A percentile compares a stretch with the other conserved stretches of the same genome.
These are phyloP conservation scores for Sherardia arvensis DNA, from an alignment of 257 asterid species.

Conservation along the genomic window DNA sequence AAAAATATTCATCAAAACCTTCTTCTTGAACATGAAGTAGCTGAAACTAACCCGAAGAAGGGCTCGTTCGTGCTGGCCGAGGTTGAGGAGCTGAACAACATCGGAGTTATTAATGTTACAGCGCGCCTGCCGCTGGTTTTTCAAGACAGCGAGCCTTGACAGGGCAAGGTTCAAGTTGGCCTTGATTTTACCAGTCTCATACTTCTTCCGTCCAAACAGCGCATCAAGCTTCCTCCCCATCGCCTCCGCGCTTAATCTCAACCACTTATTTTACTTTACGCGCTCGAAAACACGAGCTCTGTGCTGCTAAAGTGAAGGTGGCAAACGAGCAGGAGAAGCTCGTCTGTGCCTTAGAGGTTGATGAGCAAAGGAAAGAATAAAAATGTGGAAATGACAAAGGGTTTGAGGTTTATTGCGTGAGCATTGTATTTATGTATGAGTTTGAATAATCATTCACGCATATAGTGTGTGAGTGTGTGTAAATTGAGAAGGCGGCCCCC, in stretches of 20 bases:
- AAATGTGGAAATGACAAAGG: background rate
- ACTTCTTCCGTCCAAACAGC: constrained; percentile 39
- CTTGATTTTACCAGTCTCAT: constrained; percentile 29
- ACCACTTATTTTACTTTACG: background rate
- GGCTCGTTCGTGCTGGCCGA: constrained; percentile 55
- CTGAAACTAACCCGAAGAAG: constrained; percentile 55
- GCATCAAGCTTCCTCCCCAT: constrained; percentile 82
- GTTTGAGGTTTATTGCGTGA: background rate
- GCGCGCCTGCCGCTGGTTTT: constrained; percentile 67
- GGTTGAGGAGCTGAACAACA: constrained; percentile 51
- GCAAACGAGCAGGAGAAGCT: constrained; percentile 31
- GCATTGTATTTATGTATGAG: background rate
- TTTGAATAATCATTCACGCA: background rate
- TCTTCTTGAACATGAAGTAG: background rate
- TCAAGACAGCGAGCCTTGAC: constrained; percentile 56
- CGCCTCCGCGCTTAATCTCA: background rate
- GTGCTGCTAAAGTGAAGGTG: background rate
- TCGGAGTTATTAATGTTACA: constrained; percentile 57
- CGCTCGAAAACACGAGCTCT: background rate
- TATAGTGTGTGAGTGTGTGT: background rate
- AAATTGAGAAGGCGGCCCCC: background rate
- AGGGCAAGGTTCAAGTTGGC: constrained; percentile 45
- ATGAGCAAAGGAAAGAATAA: constrained; percentile 29
- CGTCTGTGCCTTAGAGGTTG: constrained; percentile 40
- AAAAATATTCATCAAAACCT: too few species aligned